Evolutionary conservation across 139 green algal species (phyloP), one percentile per base, ranked within the genome.

Genomic region (Yamagishiella unicocca): DNA sequence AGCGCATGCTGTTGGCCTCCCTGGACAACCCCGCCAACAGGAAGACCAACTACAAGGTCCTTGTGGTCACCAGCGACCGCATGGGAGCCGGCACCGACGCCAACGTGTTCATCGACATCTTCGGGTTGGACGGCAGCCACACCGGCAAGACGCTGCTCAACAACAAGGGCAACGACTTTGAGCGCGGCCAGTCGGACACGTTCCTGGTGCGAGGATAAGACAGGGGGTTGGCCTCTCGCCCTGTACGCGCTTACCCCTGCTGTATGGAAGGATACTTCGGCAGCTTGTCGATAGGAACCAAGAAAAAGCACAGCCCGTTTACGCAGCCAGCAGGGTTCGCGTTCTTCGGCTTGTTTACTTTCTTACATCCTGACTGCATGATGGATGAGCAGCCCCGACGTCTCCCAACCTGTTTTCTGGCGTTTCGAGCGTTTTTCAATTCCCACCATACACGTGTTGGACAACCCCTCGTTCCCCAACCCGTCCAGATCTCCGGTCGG

Each of bases 31-130:
- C 89, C n/a, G 58, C 71, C 29, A 82, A 40, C 21, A 37, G 66
- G 9, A 66, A 58, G 27, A 78, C 78, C 35, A 68, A 86, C 55
- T 86, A 86, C 80, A 75, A 66, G 64, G 80, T 86, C 61, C 58
- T 90, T 8, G 92, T 94, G 43, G 62, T 90, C 46, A 95, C 93
- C 7, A 88, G 75, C 38, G 84, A 93, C 64, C 33, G 84, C 21
- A 77, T 55, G 31, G 90, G 90, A 35, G 91, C 91, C 7, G 91
- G 91, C 71, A 95, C 91, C 27, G 91, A 94, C 66, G 90, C 93
- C 68, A 89, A 92, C 79, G 91, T 94, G 66, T 92, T 77, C 38
- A 46, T 94, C 37, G 85, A 92, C 45, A 74, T 95, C 37, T 87
- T 64, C 53, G 91, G 93, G 19, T 9, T 31, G 37, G 46, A 80